Evolutionary conservation across 202 grass and related monocot genomes (phyloP).

Genomic region (Panicum virgatum): DNA sequence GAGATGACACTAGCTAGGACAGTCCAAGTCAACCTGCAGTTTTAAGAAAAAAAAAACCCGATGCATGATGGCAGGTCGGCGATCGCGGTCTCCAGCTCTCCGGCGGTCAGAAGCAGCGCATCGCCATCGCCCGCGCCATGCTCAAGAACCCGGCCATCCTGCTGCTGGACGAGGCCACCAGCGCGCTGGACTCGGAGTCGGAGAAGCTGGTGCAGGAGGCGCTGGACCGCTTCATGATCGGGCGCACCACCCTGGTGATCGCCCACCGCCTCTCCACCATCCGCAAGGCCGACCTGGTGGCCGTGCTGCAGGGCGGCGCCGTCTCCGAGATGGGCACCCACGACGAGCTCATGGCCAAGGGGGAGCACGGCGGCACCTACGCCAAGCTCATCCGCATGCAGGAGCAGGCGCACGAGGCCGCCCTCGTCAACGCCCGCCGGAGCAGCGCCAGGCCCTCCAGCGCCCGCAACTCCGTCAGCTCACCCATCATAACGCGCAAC

Average conservation of each 20-base stretch:
- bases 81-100: slow-evolving; percentile 94
- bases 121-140: slow-evolving; percentile 96
- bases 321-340: slow-evolving; percentile 90
- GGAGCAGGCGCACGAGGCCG: slow-evolving; percentile 92
- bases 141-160: slow-evolving; percentile 95
- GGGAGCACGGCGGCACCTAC: slow-evolving; percentile 70
- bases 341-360: slow-evolving; percentile 94
- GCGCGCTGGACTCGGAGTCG: slow-evolving; percentile 89
- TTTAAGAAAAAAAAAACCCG: no score
- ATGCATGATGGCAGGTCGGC: slow-evolving; percentile 63
- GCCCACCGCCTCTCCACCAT: slow-evolving; percentile 93
- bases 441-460: slow-evolving; percentile 92
- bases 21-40: no score
- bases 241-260: slow-evolving; percentile 92
- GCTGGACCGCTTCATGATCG: slow-evolving; percentile 99
- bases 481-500: slow-evolving; percentile 91
- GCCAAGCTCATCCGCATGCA: slow-evolving; percentile 95
- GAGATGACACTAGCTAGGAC: no score
- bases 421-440: slow-evolving; percentile 68
- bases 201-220: slow-evolving; percentile 99
- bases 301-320: slow-evolving; percentile 73
- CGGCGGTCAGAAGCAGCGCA: slow-evolving; percentile 96
- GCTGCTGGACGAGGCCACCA: slow-evolving; percentile 93
- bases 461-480: slow-evolving; percentile 93
- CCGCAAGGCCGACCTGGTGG: slow-evolving; percentile 93